These are phyloP conservation scores for Lipomyces sp. DNA, from an alignment of 805 yeast species.

Conservation along the genomic window DNA sequence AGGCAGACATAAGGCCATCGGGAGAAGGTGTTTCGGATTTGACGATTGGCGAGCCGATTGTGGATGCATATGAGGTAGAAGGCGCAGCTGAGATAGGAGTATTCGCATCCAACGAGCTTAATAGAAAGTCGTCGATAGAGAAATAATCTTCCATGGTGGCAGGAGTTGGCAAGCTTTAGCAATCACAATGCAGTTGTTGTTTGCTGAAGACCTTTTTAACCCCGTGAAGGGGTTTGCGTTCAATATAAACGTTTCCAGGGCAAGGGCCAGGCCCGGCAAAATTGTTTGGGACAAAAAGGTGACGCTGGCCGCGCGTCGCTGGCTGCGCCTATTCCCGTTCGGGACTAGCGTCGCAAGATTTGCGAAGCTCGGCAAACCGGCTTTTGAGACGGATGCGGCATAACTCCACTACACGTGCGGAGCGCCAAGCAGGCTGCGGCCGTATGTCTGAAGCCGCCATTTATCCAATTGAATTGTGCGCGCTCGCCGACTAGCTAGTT, in stretches of 20 bases:
- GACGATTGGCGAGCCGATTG: background rate
- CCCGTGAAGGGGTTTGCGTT: background rate
- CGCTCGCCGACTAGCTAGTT: no score
- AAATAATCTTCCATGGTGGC: background rate
- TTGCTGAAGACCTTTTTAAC: no score
- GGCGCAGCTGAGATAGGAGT: background rate
- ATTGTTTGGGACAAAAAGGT: background rate
- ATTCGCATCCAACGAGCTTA: background rate
- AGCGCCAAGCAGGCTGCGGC: background rate
- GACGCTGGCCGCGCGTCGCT: conserved; percentile 20
- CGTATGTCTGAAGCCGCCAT: background rate
- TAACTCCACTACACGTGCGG: no score
- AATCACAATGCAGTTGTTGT: no score
- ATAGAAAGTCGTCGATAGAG: conserved; percentile 11
- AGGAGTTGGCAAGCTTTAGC: background rate
- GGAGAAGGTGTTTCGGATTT: background rate
- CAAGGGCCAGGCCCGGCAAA: background rate
- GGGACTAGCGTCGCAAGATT: background rate
- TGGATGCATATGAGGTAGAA: background rate
- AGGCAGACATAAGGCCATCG: background rate
- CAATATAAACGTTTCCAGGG: background rate
- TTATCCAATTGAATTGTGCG: no score
- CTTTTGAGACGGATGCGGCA: no score
- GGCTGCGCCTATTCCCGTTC: conserved; percentile 13
- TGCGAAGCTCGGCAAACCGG: no score